Percentiles rank a stretch among this genome's conserved stretches.
phyloP scores from a whole-genome alignment of 805 yeast species.

The Wickerhamiella slavikovae region DNA sequence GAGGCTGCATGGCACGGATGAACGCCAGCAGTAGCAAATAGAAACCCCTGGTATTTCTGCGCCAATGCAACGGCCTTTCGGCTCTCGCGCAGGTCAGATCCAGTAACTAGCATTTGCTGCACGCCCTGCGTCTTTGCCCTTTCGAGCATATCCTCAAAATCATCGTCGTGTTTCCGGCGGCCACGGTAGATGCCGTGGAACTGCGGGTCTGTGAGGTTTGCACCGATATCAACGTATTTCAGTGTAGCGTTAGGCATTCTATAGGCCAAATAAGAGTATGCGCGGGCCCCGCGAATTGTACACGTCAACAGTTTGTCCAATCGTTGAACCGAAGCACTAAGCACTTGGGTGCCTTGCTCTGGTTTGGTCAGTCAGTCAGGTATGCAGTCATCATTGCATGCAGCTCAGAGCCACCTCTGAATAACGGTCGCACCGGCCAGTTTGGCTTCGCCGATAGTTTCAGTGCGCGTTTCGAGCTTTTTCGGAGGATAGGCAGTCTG shows the following conservation, averaged over 20 bases:
- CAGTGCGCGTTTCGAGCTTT: slow-evolving; percentile 31
- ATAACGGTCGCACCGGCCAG: slow-evolving; percentile 70
- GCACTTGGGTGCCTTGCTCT: no score
- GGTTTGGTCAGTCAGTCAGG: no score
- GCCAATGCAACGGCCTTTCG: slow-evolving; percentile 38
- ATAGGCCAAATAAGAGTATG: no score
- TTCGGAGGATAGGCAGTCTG: slow-evolving; percentile 70
- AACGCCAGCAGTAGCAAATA: slow-evolving; percentile 58
- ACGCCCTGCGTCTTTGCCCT: slow-evolving; percentile 54
- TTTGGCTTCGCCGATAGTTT: slow-evolving; percentile 53
- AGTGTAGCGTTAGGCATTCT: no score
- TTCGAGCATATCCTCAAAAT: slow-evolving; percentile 38
- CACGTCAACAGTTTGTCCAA: no score
- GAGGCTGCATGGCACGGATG: slow-evolving; percentile 71
- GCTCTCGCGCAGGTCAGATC: slow-evolving; percentile 56
- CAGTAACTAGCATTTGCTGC: slow-evolving; percentile 55
- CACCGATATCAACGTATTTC: slow-evolving; percentile 27
- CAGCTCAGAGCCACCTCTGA: slow-evolving; percentile 24
- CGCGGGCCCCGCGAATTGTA: no score
- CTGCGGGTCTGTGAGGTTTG: slow-evolving; percentile 79
- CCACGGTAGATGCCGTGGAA: slow-evolving; percentile 66
- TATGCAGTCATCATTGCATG: no score
- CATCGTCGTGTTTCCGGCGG: slow-evolving; percentile 44
- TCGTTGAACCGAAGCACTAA: no score
- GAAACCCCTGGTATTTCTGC: slow-evolving; percentile 14